phyloP scores from a whole-genome alignment of 495 filamentous ascomycete species.

The Staphylotrichum tortipilum region DNA sequence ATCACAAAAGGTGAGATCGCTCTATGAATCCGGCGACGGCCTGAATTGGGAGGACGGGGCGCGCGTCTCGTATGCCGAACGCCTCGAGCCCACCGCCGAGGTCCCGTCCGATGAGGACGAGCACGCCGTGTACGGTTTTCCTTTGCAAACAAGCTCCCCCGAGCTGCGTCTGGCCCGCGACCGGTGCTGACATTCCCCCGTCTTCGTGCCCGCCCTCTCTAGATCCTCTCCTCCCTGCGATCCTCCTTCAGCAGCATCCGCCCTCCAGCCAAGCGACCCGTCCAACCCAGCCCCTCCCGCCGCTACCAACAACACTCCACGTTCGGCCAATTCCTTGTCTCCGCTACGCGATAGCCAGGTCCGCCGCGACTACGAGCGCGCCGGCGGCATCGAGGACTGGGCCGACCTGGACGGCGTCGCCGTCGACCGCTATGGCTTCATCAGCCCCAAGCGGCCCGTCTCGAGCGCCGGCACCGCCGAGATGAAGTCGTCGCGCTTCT shows the following conservation, averaged over 20 bases:
- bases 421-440: constrained; percentile 94
- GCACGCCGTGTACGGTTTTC: constrained; percentile 46
- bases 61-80: constrained; percentile 22
- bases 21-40: constrained; percentile 73
- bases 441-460: constrained; percentile 43
- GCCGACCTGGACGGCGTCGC: constrained; percentile 77
- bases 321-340: constrained; percentile 35
- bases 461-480: constrained; percentile 30
- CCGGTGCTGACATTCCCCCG: too few relatives aligned
- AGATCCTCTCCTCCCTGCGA: constrained; percentile 13
- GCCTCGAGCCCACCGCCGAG: constrained; percentile 5
- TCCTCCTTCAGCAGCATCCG: constrained; percentile 12
- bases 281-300: constrained; percentile 9
- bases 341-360: constrained; percentile 30
- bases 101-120: constrained; percentile 42
- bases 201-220: not conserved
- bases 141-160: constrained; percentile 35
- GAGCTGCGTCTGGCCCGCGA: too few relatives aligned
- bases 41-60: constrained; percentile 52
- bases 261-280: constrained; percentile 6
- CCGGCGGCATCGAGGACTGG: constrained; percentile 93
- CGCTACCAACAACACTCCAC: constrained; percentile 19
- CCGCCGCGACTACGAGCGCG: constrained; percentile 39
- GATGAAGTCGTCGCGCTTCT: constrained; percentile 22
- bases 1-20: constrained; percentile 79